Evolutionary conservation across 2,329 filamentous ascomycete genomes (phyloP), one percentile per base, ranked within the genome.

Genomic region (Fonsecaea monophora): DNA sequence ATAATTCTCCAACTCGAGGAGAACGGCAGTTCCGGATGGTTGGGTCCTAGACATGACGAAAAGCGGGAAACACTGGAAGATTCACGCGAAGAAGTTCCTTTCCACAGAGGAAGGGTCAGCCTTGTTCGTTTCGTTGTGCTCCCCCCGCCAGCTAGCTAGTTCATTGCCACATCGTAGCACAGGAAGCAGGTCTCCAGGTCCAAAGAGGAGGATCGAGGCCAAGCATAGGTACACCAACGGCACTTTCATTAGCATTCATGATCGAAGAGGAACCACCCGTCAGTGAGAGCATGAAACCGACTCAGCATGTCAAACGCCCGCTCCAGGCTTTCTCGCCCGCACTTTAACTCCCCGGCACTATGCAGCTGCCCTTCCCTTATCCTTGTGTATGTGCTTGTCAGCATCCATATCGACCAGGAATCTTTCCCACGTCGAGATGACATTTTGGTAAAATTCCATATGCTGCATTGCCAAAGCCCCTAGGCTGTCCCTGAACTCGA

Each of bases 341-440:
- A 9, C 34, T 18, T 34, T 15, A 12, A 5, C 3, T 50, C 9
- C 18, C 1, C 2, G 18, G 18, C 38, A 38, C 65, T 56, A 69
- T 12, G 66, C 37, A 21, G 65, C 37, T n/a, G 64, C 68, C 58
- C 66, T 65, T 2, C 66, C 68, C 40, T 70, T 70, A 12, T 70
- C 71, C 65, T 73, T 73, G 53, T 65, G 59, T 35, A 66, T 35
- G 30, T 70, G 58, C 38, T 69, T 69, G 54, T 92, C 86, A 71
- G 84, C 87, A 75, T 96, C 91, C 89, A 96, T 94, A 75, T 96
- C 92, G 73, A 86, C 84, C n/a, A 98, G 83, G 75, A 97, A 98
- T 68, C 84, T 83, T 81, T 97, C 92, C 95, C 95, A 99, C 7
- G 91, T 90, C 62, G 90, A 88, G 58, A 91, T 87, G 4, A 92